phyloP scores from a whole-genome alignment of 106 monocot genomes.

The Dendrobium catenatum region DNA sequence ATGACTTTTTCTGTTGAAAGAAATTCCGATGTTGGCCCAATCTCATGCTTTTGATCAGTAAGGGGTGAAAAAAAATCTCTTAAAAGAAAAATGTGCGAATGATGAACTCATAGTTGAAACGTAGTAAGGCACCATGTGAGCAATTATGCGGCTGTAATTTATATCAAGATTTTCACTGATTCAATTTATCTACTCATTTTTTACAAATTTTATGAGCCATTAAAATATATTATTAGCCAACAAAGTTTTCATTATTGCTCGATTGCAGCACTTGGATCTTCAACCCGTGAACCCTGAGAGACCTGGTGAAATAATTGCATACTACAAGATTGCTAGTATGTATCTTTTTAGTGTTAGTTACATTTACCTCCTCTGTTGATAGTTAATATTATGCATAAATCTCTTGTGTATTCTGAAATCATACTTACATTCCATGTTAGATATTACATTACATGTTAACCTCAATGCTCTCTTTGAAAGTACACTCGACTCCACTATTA shows the following conservation, averaged over 20 bases:
- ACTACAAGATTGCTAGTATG: conserved; percentile 97
- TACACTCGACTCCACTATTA: too few species aligned
- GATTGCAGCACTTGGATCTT: conserved; percentile 83
- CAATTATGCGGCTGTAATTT: too few species aligned
- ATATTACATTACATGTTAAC: too few species aligned
- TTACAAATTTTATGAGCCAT: not conserved
- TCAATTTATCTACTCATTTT: not conserved
- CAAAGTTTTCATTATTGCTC: not conserved
- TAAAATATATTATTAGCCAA: not conserved
- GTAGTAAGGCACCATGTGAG: too few species aligned
- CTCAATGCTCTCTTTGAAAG: too few species aligned
- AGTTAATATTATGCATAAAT: too few species aligned
- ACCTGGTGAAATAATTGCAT: conserved; percentile 86
- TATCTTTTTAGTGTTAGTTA: not conserved
- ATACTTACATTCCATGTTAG: too few species aligned
- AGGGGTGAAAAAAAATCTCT: not conserved
- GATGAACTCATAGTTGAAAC: not conserved
- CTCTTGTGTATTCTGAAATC: too few species aligned
- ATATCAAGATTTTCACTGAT: not conserved
- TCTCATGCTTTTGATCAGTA: conserved; percentile 1
- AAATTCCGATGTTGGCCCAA: not conserved
- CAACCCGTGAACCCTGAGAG: conserved; percentile 82
- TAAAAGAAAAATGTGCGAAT: not conserved
- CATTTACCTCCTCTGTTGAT: not conserved
- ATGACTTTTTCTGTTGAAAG: not conserved